A percentile compares a stretch with the other conserved stretches of the same genome.
Conservation (phyloP, 176 grass and related monocot genomes). For the Carex parvula region DNA sequence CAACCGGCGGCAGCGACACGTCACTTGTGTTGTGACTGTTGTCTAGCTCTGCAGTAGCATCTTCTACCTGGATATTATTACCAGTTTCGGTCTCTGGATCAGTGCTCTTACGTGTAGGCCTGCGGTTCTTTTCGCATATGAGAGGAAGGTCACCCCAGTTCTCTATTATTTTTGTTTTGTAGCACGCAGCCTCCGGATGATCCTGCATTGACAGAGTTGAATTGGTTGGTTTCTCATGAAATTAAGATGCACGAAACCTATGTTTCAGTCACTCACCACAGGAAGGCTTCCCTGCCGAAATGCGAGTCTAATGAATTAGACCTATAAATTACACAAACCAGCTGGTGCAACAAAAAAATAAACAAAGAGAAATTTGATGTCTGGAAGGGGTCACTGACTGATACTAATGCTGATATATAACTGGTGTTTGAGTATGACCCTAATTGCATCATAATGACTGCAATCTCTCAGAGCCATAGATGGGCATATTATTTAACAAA, state of each 20-base stretch:
- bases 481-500: not conserved
- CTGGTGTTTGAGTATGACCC: not conserved
- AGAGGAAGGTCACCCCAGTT: not conserved
- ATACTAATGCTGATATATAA: not conserved
- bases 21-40: slow-evolving; percentile 5
- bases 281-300: not conserved
- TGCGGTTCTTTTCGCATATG: not conserved
- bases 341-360: not conserved
- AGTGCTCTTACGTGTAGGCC: not conserved
- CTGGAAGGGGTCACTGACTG: not conserved
- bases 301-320: not conserved
- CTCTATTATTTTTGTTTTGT: slow-evolving; percentile 16
- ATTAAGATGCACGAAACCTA: not conserved
- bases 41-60: not conserved
- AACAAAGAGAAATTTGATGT: not conserved
- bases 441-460: not conserved
- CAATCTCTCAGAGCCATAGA: not conserved
- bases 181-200: not conserved
- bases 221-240: not conserved
- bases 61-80: not conserved
- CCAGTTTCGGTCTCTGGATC: not conserved
- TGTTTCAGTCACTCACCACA: not conserved
- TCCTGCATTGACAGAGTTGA: not conserved
- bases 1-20: not conserved
- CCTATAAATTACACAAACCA: not conserved